Evolutionary conservation across 345 rosid genomes (phyloP), one percentile per base, ranked within the genome.

Genomic region (Linum usitatissimum): DNA sequence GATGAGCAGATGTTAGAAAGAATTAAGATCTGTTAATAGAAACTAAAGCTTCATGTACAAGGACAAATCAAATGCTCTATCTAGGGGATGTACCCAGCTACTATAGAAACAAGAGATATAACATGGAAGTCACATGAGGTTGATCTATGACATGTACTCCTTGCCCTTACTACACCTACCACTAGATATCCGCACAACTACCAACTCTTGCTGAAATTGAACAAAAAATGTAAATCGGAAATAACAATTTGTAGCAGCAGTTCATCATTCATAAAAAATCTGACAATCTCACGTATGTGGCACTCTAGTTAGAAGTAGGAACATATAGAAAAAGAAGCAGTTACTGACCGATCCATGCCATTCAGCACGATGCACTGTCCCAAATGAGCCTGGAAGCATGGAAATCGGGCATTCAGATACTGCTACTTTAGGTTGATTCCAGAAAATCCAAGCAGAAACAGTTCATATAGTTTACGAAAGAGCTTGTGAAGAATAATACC

Each of bases 351-450:
- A 89, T 72, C 98, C 98, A 81, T 89, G 86, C 96, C 98, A 92
- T 77, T 92, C 98, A 75, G 98, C 98, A 42, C 90, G 95, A 80
- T 92, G 96, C 73, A 92, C 98, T 18, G 93, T 92, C 69, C 96
- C 93, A 79, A 92, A 92, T 55, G 98, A 92, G 53, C 98, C 98
- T 91, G 81, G 53, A 72, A 67, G 40, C 30, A 40, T 53, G 21
- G 51, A 48, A 31, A 57, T 62, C 56, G 9, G 18, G 30, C 15
- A n/a, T 45, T 45, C 15, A 55, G 59, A 55, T 34, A 14, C 23
- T 6, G 6, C n/a, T 30, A 66, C 49, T 23, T 6, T 13, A 15
- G 20, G 66, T 53, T 55, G 59, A 45, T 55, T 66, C 57, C 38
- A 5, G 6, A 55, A 55, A 28, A 12, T 18, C 9, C 59, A 19